These are phyloP conservation scores for Diaporthe ilicicola DNA, from an alignment of 2,329 filamentous ascomycete species.

Conservation along the genomic window DNA sequence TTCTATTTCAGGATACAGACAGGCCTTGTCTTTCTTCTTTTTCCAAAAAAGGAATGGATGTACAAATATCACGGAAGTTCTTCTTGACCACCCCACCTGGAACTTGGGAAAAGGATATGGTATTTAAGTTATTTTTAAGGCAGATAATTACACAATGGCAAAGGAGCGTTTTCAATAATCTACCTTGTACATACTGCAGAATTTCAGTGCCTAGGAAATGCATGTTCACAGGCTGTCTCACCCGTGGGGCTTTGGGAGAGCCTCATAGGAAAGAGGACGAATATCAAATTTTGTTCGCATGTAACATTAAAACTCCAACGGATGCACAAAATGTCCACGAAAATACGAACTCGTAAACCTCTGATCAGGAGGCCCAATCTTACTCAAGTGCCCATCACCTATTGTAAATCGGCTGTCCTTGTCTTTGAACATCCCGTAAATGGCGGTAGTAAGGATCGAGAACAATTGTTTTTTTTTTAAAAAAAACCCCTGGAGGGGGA, in stretches of 20 bases:
- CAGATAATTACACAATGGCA: no score
- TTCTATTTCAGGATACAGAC: neutral
- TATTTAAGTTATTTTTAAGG: no score
- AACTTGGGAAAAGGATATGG: no score
- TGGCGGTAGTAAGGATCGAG: no score
- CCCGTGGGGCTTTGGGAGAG: neutral
- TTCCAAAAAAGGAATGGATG: no score
- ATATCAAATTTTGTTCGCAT: neutral
- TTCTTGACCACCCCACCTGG: no score
- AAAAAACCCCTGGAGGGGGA: no score
- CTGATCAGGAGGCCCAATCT: neutral
- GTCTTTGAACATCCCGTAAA: neutral
- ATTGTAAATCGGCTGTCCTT: neutral
- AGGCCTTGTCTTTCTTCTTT: no score
- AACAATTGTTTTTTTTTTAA: no score
- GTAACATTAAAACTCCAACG: neutral
- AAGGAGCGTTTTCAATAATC: neutral
- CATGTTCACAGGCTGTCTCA: neutral
- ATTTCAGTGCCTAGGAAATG: neutral
- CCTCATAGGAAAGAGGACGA: neutral
- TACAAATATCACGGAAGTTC: no score
- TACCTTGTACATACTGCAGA: neutral
- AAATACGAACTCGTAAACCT: neutral
- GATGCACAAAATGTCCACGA: neutral
- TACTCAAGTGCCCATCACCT: no score